Percentiles rank a stretch among this genome's conserved stretches.
These are phyloP conservation scores for Sporothrix phasma DNA, from an alignment of 2,329 filamentous ascomycete genomes.

Conservation along the genomic window DNA sequence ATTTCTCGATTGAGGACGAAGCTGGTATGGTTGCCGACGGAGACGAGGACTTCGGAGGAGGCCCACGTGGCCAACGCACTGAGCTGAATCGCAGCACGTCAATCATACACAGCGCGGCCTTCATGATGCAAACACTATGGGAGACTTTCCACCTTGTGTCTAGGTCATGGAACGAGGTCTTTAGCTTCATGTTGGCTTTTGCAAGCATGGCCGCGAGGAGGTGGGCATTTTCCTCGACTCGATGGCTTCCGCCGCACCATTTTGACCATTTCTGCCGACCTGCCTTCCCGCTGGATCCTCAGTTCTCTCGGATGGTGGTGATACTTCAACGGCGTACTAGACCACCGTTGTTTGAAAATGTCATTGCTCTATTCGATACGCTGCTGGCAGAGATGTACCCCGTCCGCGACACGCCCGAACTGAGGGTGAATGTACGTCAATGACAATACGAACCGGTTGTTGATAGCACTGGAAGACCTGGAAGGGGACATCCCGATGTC, in stretches of 20 bases:
- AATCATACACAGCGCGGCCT: conserved; percentile 32
- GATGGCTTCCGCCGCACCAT: conserved; percentile 51
- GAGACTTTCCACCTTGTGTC: conserved; percentile 49
- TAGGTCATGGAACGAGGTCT: conserved; percentile 68
- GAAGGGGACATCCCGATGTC: conserved; percentile 19
- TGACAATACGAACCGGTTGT: conserved; percentile 21
- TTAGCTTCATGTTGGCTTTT: conserved; percentile 59
- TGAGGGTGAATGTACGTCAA: conserved; percentile 32
- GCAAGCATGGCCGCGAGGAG: conserved; percentile 49
- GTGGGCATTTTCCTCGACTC: conserved; percentile 47
- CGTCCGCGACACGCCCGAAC: conserved; percentile 3
- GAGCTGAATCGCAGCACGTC: conserved; percentile 7
- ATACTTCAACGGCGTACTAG: conserved; percentile 43
- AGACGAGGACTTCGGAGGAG: conserved; percentile 24
- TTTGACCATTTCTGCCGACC: conserved; percentile 52
- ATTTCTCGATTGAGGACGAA: conserved; percentile 28
- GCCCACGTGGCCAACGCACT: not conserved
- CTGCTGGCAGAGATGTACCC: conserved; percentile 33
- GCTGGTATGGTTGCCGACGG: conserved; percentile 22
- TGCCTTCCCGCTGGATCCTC: conserved; percentile 38
- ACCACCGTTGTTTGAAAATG: conserved; percentile 43
- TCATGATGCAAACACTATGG: conserved; percentile 49
- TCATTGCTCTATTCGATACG: conserved; percentile 41
- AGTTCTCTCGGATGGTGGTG: conserved; percentile 46
- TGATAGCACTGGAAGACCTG: conserved; percentile 15